These are phyloP conservation scores for Apiospora aurea DNA, from an alignment of 2,329 filamentous ascomycete species.

Conservation along the genomic window DNA sequence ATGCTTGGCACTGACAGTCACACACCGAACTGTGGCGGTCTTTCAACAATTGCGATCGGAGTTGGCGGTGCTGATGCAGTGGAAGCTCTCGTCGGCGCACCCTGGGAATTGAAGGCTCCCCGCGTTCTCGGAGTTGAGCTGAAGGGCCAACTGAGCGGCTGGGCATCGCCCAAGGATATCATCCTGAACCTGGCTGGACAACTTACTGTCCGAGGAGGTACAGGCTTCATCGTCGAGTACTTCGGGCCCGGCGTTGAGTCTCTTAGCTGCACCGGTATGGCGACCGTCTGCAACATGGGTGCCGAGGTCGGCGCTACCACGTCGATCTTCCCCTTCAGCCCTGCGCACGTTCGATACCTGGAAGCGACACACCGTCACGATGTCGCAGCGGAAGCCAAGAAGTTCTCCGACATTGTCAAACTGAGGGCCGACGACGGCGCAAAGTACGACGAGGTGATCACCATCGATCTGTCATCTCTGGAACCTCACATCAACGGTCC, in stretches of 20 bases:
- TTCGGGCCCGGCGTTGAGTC: constrained; percentile 89
- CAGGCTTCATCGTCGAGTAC: constrained; percentile 94
- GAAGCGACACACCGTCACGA: constrained; percentile 79
- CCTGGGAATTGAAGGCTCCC: constrained; percentile 97
- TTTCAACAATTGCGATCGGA: constrained; percentile 93
- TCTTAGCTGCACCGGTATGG: constrained; percentile 91
- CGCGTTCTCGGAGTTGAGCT: constrained; percentile 87
- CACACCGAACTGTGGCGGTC: constrained; percentile 94
- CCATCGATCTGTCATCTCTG: constrained; percentile 86
- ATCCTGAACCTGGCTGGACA: constrained; percentile 89
- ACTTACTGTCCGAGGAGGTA: constrained; percentile 92
- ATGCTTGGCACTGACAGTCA: constrained; percentile 99
- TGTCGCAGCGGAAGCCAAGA: constrained; percentile 71
- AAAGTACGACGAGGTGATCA: constrained; percentile 89
- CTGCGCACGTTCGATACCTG: constrained; percentile 84
- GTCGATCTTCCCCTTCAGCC: constrained; percentile 91
- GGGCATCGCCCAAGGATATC: constrained; percentile 94
- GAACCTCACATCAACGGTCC: constrained; percentile 98
- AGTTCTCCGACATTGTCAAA: constrained; percentile 59
- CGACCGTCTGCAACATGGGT: constrained; percentile 90
- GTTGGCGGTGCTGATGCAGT: constrained; percentile 97
- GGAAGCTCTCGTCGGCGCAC: constrained; percentile 92
- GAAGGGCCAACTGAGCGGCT: constrained; percentile 83
- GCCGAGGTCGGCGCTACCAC: constrained; percentile 94
- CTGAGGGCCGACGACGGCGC: constrained; percentile 82